phyloP scores from a whole-genome alignment of 768 basidiomycete genomes.

The Suillus hirtellus region DNA sequence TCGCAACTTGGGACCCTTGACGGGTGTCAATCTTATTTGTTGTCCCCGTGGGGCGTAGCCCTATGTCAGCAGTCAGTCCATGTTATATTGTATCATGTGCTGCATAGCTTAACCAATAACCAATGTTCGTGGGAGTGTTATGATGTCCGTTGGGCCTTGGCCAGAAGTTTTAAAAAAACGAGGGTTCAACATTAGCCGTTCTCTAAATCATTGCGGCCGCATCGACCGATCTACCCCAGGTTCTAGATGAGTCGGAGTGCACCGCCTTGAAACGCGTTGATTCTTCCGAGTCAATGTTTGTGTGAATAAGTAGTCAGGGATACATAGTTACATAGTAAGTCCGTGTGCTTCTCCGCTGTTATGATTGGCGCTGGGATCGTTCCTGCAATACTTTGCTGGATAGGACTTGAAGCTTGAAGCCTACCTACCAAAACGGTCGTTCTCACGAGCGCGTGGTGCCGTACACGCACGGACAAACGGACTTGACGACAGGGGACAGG shows the following conservation, averaged over 20 bases:
- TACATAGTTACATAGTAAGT: not conserved
- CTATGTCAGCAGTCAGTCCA: not conserved
- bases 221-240: slow-evolving; percentile 1
- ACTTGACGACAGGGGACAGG: no score
- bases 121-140: not conserved
- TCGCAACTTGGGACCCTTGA: not conserved
- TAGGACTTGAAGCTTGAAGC: no score
- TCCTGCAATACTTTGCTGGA: no score
- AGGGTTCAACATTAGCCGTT: not conserved
- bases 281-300: slow-evolving; percentile 2
- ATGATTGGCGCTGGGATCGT: not conserved
- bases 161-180: not conserved
- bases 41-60: slow-evolving; percentile 2
- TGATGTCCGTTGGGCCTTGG: not conserved
- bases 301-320: not conserved
- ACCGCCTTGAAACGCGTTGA: not conserved
- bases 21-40: not conserved
- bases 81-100: not conserved
- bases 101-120: not conserved
- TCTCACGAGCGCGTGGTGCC: slow-evolving; percentile 2
- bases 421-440: not conserved
- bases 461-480: no score
- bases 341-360: not conserved
- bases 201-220: not conserved
- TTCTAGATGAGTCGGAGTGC: slow-evolving; percentile 3